Evolutionary conservation across 768 basidiomycete species (phyloP).

Genomic region (Russula virescens): DNA sequence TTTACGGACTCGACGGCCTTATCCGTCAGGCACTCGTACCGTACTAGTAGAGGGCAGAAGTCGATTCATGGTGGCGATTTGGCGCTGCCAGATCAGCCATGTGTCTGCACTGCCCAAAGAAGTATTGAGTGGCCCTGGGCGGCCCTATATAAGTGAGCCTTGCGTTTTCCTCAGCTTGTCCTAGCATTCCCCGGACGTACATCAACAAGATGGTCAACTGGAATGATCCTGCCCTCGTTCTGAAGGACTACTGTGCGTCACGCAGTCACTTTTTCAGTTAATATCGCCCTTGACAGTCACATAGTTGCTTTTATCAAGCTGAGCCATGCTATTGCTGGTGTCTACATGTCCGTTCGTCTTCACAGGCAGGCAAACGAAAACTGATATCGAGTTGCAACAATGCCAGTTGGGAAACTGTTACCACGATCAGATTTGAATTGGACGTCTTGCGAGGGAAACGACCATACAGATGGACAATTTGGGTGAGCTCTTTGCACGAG

Average conservation of each 20-base stretch:
- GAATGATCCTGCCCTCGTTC: background rate
- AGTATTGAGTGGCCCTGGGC: too few relatives aligned
- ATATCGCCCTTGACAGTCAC: background rate
- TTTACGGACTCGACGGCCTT: too few relatives aligned
- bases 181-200: too few relatives aligned
- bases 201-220: constrained; percentile 8
- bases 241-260: background rate
- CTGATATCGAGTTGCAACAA: background rate
- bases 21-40: too few relatives aligned
- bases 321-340: background rate
- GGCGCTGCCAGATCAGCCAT: too few relatives aligned
- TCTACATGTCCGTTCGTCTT: background rate
- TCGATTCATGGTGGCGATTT: too few relatives aligned
- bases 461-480: constrained; percentile 11
- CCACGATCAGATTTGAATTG: background rate
- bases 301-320: background rate
- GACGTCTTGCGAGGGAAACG: constrained; percentile 11
- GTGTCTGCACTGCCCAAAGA: too few relatives aligned
- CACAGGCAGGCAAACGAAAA: background rate
- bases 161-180: too few relatives aligned
- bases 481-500: background rate
- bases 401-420: constrained; percentile 1
- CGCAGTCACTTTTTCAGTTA: background rate
- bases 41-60: too few relatives aligned
- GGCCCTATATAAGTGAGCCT: too few relatives aligned